Base-by-base conservation (phyloP, 805 yeast species). In the Candida incommunis region DNA sequence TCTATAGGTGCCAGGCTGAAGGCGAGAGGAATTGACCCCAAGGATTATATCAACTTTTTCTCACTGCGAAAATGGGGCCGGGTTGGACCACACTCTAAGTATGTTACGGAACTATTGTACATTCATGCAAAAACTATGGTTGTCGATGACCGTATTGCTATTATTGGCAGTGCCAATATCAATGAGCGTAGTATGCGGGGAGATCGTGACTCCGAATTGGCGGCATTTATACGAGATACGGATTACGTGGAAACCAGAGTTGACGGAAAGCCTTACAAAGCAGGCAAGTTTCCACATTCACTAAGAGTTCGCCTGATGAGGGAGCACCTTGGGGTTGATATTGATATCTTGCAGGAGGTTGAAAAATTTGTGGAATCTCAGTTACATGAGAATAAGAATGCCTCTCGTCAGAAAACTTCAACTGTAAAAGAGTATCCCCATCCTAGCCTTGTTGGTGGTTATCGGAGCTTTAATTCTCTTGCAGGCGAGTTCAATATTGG, bases 111-210 rank as follows among this genome's bases (percentile, higher is more conserved):
- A 55, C 96, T 88, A 58, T 70, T 92, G 40, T 92, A 92, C 58
- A 82, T 92, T 27, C 99, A 92, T 61, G 95, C 95, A 0, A 92
- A 92, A 59, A 74, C 81, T 5, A 72, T 92, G 78, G 72, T 92
- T 54, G 96, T 82, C 9, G 99, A 92, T 64, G 98, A 92, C 57
- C 71, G 95, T 42, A 75, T 80, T 41, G 96, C 95, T 3, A 82
- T 92, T 40, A 88, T 92, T 56, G 98, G 99, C 2, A 85, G 96
- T 56, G 99, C 99, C 0, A 92, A 92, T 57, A 85, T 92, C 49
- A 92, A 92, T 58, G 99, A 92, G 61, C 73, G 99, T 55, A 90
- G 97, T 0, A 88, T 88, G 86, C 71, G 92, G 54, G 99, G 99
- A 15, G 70, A 71, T 20, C 72, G 98, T 59, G 99, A 92, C 59